Evolutionary conservation across 768 basidiomycete genomes (phyloP).

Genomic region (Rhizopogon vinicolor): DNA sequence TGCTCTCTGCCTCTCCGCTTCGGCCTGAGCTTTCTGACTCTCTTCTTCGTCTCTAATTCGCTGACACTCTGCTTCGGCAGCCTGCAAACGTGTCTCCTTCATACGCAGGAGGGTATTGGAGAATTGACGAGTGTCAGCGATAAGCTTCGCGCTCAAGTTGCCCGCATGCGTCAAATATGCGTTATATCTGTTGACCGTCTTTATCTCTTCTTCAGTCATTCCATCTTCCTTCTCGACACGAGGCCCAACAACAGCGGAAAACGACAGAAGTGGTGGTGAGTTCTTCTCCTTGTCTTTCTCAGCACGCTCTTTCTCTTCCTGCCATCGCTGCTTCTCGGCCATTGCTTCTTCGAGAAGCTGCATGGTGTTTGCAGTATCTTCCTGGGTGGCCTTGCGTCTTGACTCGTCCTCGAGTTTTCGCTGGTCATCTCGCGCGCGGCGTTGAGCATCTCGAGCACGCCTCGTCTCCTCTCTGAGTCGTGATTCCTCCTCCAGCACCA

Average conservation of each 20-base stretch:
- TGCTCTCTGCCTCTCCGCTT: neutral
- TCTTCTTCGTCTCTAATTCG: conserved; percentile 13
- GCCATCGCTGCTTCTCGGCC: conserved; percentile 4
- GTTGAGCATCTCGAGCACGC: conserved; percentile 13
- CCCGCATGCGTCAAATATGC: conserved; percentile 2
- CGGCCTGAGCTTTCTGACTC: neutral
- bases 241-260: neutral
- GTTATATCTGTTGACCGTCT: conserved; percentile 6
- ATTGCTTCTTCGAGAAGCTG: conserved; percentile 13
- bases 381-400: conserved; percentile 10
- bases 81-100: conserved; percentile 18
- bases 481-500: conserved; percentile 18
- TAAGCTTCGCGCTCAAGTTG: conserved; percentile 9
- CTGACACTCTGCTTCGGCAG: conserved; percentile 9
- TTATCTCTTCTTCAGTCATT: conserved; percentile 15
- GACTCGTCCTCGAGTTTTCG: conserved; percentile 11
- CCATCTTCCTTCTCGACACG: conserved; percentile 12
- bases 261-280: neutral
- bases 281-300: neutral
- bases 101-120: conserved; percentile 15
- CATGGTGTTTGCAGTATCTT: conserved; percentile 15
- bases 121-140: neutral
- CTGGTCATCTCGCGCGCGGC: conserved; percentile 19
- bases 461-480: conserved; percentile 21
- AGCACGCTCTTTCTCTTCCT: neutral